phyloP scores from a whole-genome alignment of 768 basidiomycete species.

The Russula dissimulans region DNA sequence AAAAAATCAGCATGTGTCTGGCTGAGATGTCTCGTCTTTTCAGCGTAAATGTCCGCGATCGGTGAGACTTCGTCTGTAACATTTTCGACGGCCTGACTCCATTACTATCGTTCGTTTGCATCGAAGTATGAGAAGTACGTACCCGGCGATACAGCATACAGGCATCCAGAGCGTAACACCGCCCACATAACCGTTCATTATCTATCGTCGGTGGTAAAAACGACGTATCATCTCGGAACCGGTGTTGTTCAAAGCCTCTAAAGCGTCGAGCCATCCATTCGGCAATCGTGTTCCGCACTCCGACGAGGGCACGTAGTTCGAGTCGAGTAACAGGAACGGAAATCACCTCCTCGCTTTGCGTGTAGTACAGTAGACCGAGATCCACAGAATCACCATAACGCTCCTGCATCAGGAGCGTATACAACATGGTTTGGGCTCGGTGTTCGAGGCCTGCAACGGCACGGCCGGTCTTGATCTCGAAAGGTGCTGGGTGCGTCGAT shows the following conservation, averaged over 20 bases:
- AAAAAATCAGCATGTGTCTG: constrained; percentile 66
- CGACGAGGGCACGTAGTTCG: constrained; percentile 78
- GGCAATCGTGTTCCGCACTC: constrained; percentile 77
- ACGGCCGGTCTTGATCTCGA: constrained; percentile 96
- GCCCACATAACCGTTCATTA: constrained; percentile 64
- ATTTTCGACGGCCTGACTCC: constrained; percentile 55
- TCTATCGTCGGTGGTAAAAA: constrained; percentile 88
- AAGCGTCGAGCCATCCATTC: constrained; percentile 56
- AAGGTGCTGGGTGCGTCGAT: constrained; percentile 47
- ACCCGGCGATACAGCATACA: constrained; percentile 95
- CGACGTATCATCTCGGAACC: constrained; percentile 24
- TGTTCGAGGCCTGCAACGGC: constrained; percentile 75
- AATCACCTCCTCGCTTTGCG: constrained; percentile 81
- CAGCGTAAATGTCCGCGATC: constrained; percentile 58
- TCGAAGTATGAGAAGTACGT: constrained; percentile 10
- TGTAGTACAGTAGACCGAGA: constrained; percentile 87
- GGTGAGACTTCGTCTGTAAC: constrained; percentile 44
- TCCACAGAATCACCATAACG: constrained; percentile 79
- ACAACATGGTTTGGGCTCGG: constrained; percentile 96
- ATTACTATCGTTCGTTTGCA: not conserved
- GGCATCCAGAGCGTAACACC: constrained; percentile 72
- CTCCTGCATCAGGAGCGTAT: constrained; percentile 83
- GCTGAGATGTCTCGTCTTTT: constrained; percentile 77
- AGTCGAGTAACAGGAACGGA: constrained; percentile 70
- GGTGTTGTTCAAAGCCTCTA: constrained; percentile 12